Base-by-base conservation (phyloP, 192 early-diverging fungal species). In the Chytriomyces confervae region DNA sequence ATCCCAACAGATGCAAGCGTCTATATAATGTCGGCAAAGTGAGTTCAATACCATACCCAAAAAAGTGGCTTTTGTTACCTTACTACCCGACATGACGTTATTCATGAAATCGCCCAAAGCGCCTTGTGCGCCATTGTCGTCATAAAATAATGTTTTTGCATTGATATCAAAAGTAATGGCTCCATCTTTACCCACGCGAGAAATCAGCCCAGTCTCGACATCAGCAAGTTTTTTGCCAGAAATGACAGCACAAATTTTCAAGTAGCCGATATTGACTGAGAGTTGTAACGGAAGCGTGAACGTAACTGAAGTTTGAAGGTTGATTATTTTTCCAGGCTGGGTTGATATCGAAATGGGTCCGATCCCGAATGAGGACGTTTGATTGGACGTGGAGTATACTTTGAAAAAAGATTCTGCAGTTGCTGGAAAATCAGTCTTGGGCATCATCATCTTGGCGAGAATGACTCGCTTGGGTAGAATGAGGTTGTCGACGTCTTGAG, bases 251-350 rank as follows among this genome's bases (percentile, higher is more conserved):
- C 48, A 29, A 5, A 75, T 23, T 5, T 13, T 73, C 6, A 83
- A 20, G 51, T 76, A 76, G 6, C 81, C 81, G 50, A 72, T 53
- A 62, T 83, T 83, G 50, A 79, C 36, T 9, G 72, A 50, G 24
- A 79, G 1, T 7, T 51, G 27, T 23, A 83, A 77, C 3, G 73
- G 70, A 20, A 83, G 78, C 50, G 75, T 75, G 49, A 79, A 48
- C 44, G 66, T 66, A 48, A 83, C 78, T 18, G 23, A 46, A 27
- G 78, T 76, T n/a, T 76, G 50, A 27, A 83, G 27, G 44, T 62
- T 66, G 16, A 83, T 45, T 0, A 61, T 77, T 78, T 83, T 83
- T 36, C 66, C 53, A 24, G 81, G 78, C 29, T 71, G 29, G 20
- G 75, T 68, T 6, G 67, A 20, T 27, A 83, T n/a, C 7, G 27